Percentiles rank a stretch among this genome's conserved stretches.
Conservation (phyloP, 2,329 filamentous ascomycete genomes). For the Pseudogymnoascus sp. region DNA sequence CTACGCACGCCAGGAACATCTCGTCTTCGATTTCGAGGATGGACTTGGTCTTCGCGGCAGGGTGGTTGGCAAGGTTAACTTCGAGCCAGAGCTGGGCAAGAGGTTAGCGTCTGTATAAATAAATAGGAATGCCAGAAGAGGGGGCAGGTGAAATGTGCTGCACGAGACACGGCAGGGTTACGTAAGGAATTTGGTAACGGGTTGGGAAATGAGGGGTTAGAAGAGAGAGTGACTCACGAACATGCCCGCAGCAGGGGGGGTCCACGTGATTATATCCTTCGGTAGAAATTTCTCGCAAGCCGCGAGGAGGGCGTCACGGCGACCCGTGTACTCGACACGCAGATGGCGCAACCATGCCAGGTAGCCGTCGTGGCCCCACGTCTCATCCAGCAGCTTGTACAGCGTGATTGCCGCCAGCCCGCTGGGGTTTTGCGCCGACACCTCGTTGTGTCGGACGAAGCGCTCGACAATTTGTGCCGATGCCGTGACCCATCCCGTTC, state of each 20-base stretch:
- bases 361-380: conserved; percentile 89
- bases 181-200: not conserved
- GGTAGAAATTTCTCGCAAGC: conserved; percentile 77
- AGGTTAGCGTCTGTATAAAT: conserved; percentile 10
- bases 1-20: conserved; percentile 71
- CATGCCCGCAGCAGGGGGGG: conserved; percentile 79
- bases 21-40: conserved; percentile 70
- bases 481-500: conserved; percentile 82
- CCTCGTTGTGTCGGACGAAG: conserved; percentile 74
- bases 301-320: conserved; percentile 66
- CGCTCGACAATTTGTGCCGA: conserved; percentile 77
- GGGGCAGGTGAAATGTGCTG: not conserved
- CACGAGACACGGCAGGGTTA: not conserved
- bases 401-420: conserved; percentile 78
- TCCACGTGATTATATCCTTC: conserved; percentile 67
- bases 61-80: conserved; percentile 59
- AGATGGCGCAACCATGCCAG: conserved; percentile 82
- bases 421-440: conserved; percentile 73
- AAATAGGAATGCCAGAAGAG: not conserved
- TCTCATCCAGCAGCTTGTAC: conserved; percentile 84
- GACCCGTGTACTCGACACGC: conserved; percentile 68
- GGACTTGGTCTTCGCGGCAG: conserved; percentile 42
- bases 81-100: conserved; percentile 58
- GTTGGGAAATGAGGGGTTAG: not conserved
- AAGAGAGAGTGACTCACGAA: conserved; percentile 57